Evolutionary conservation across 208 protist genomes (phyloP).

Genomic region (Leishmania aethiopica): DNA sequence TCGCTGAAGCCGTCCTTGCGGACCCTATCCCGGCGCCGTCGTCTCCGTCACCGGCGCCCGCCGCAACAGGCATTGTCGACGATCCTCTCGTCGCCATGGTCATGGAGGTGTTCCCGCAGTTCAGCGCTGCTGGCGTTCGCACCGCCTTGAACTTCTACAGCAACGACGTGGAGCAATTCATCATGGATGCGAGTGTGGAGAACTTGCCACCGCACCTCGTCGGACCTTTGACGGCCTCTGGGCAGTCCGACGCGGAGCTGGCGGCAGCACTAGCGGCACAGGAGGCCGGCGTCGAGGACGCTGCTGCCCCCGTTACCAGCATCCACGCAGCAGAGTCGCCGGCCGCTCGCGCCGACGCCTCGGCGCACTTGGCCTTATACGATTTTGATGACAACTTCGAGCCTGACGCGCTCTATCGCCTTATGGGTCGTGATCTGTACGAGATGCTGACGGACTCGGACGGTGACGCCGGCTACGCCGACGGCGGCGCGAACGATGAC

Average conservation of each 20-base stretch:
- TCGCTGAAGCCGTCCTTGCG: background rate
- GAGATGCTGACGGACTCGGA: slow-evolving; percentile 49
- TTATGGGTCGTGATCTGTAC: slow-evolving; percentile 54
- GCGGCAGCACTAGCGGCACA: slow-evolving; percentile 24
- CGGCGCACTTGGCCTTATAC: slow-evolving; percentile 8
- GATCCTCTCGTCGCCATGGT: slow-evolving; percentile 76
- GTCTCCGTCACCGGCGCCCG: background rate
- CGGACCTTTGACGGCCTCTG: slow-evolving; percentile 37
- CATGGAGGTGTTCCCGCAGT: slow-evolving; percentile 85
- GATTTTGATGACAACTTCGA: slow-evolving; percentile 47
- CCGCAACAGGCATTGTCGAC: slow-evolving; percentile 4
- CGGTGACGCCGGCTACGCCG: slow-evolving; percentile 38
- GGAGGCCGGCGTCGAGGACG: background rate
- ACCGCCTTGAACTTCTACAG: slow-evolving; percentile 81
- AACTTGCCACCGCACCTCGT: slow-evolving; percentile 86
- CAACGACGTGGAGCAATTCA: slow-evolving; percentile 89
- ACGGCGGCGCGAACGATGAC: slow-evolving; percentile 14
- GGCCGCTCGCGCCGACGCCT: background rate
- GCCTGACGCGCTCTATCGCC: slow-evolving; percentile 36
- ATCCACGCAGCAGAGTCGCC: background rate
- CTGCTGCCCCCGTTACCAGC: background rate
- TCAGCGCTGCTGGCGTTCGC: slow-evolving; percentile 50
- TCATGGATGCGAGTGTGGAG: slow-evolving; percentile 84
- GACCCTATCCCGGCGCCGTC: background rate
- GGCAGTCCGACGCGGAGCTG: slow-evolving; percentile 16